Percentiles rank a stretch among this genome's conserved stretches.
phyloP scores from a whole-genome alignment of 106 monocot genomes.

The Acorus gramineus region DNA sequence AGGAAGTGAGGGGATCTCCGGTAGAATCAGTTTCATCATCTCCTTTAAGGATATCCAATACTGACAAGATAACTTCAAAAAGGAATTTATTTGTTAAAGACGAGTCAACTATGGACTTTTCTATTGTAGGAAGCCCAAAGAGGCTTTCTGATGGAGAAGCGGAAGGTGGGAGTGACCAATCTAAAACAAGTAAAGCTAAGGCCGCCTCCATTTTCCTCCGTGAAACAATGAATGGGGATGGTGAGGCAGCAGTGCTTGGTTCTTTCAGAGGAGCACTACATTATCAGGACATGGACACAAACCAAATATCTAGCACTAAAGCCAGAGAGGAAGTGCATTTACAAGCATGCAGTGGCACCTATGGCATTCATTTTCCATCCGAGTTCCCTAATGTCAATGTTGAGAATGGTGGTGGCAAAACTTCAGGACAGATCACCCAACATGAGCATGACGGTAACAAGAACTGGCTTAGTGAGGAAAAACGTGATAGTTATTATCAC shows the following conservation, averaged over 20 bases:
- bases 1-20: slow-evolving; percentile 55
- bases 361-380: slow-evolving; percentile 9
- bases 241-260: slow-evolving; percentile 16
- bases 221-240: slow-evolving; percentile 14
- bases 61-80: slow-evolving; percentile 20
- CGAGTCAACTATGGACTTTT: slow-evolving; percentile 20
- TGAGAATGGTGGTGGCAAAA: slow-evolving; percentile 6
- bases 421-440: slow-evolving; percentile 7
- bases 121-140: slow-evolving; percentile 19
- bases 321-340: slow-evolving; percentile 12
- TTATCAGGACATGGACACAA: slow-evolving; percentile 11
- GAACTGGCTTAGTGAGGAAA: slow-evolving; percentile 3
- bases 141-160: slow-evolving; percentile 21
- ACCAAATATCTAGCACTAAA: slow-evolving; percentile 5
- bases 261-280: slow-evolving; percentile 9
- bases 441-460: slow-evolving; percentile 4
- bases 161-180: slow-evolving; percentile 16
- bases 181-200: slow-evolving; percentile 13
- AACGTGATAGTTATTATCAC: slow-evolving; percentile 7
- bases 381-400: slow-evolving; percentile 13
- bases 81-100: slow-evolving; percentile 21
- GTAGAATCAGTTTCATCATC: slow-evolving; percentile 92
- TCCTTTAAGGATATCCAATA: slow-evolving; percentile 38
- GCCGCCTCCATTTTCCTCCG: slow-evolving; percentile 4
- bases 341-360: slow-evolving; percentile 10